Conservation (phyloP, 1,284 basidiomycete species). For the Boletellus deceptivus region DNA sequence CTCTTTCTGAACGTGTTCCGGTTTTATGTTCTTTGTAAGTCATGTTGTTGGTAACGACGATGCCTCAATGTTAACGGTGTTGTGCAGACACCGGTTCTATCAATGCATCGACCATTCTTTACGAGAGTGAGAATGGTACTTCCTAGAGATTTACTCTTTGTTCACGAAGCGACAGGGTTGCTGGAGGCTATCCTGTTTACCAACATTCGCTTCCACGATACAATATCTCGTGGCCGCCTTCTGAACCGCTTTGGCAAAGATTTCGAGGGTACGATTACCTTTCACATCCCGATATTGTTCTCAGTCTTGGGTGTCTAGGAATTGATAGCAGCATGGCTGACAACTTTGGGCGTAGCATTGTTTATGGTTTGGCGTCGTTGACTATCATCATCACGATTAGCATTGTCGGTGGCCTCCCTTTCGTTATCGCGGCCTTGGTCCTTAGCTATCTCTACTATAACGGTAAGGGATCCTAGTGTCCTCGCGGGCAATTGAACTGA, state of each 20-base stretch:
- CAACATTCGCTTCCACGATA: slow-evolving; percentile 92
- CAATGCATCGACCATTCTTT: slow-evolving; percentile 66
- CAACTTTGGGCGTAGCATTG: slow-evolving; percentile 78
- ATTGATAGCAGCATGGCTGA: slow-evolving; percentile 86
- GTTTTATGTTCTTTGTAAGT: slow-evolving; percentile 66
- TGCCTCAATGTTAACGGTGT: slow-evolving; percentile 9
- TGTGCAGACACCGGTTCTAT: slow-evolving; percentile 63
- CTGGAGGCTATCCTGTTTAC: slow-evolving; percentile 88
- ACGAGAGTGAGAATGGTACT: slow-evolving; percentile 53
- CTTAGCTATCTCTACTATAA: slow-evolving; percentile 69
- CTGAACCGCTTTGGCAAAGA: slow-evolving; percentile 93
- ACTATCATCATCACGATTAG: slow-evolving; percentile 79
- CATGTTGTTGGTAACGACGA: neutral
- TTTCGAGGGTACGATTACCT: slow-evolving; percentile 68
- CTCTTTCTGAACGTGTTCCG: slow-evolving; percentile 64
- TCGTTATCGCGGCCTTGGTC: slow-evolving; percentile 60
- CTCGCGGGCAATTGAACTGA: neutral
- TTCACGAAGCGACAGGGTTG: slow-evolving; percentile 46
- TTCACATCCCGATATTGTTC: neutral
- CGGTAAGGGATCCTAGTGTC: slow-evolving; percentile 43
- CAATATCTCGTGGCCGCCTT: slow-evolving; percentile 81
- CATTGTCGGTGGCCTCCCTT: slow-evolving; percentile 75
- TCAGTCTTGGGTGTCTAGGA: slow-evolving; percentile 39
- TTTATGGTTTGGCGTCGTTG: slow-evolving; percentile 53
- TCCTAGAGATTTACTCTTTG: neutral